A percentile compares a stretch with the other conserved stretches of the same genome.
phyloP scores from a whole-genome alignment of 2,329 filamentous ascomycete genomes.

The Phialophora verrucosa region DNA sequence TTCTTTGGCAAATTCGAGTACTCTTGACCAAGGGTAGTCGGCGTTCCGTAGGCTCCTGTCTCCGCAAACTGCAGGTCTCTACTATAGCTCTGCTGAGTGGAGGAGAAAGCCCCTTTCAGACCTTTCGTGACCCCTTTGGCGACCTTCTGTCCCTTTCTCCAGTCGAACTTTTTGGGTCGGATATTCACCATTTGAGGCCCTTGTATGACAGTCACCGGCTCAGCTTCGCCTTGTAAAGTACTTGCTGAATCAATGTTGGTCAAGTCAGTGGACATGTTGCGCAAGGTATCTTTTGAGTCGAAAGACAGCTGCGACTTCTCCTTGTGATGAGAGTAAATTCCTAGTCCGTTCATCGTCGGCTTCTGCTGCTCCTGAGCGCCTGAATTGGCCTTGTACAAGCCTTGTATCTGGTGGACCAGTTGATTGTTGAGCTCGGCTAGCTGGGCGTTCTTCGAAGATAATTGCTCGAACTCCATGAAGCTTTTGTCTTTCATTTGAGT shows the following conservation, averaged over 20 bases:
- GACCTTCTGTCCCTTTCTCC: conserved; percentile 96
- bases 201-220: conserved; percentile 63
- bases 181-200: conserved; percentile 96
- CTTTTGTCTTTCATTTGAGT: conserved; percentile 89
- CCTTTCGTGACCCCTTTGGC: conserved; percentile 94
- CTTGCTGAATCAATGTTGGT: conserved; percentile 65
- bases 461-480: conserved; percentile 91
- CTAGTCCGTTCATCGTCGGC: conserved; percentile 60
- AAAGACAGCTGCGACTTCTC: conserved; percentile 56
- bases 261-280: conserved; percentile 53
- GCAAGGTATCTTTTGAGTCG: conserved; percentile 49
- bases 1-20: conserved; percentile 38
- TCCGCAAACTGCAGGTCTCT: conserved; percentile 63
- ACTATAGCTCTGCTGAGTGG: conserved; percentile 57
- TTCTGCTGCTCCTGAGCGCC: conserved; percentile 49
- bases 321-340: conserved; percentile 65
- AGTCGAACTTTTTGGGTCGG: conserved; percentile 94
- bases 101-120: conserved; percentile 87
- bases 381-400: conserved; percentile 82
- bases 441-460: conserved; percentile 93
- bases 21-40: conserved; percentile 45
- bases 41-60: conserved; percentile 70
- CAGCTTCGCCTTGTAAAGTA: conserved; percentile 69
- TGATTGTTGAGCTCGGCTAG: conserved; percentile 95
- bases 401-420: conserved; percentile 91